A percentile compares a stretch with the other conserved stretches of the same genome.
phyloP scores from a whole-genome alignment of 1,284 basidiomycete species.

The Phylloporus sp. region DNA sequence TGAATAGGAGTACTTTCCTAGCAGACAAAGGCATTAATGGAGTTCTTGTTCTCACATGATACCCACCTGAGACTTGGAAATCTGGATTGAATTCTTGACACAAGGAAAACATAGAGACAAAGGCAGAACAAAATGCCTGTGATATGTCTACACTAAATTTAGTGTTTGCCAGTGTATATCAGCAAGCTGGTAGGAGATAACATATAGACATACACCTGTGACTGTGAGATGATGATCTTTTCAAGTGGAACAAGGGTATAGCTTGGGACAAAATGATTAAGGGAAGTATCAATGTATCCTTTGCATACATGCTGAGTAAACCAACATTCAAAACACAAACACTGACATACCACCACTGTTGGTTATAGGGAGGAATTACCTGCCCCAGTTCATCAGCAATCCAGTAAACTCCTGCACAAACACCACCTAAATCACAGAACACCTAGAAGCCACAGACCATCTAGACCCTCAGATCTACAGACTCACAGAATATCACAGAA shows the following conservation, averaged over 20 bases:
- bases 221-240: constrained; percentile 65
- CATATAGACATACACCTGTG: constrained; percentile 47
- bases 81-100: constrained; percentile 37
- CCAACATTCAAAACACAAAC: constrained; percentile 24
- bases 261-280: constrained; percentile 65
- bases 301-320: constrained; percentile 21
- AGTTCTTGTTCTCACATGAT: not conserved
- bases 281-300: constrained; percentile 45
- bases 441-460: no score
- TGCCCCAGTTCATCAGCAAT: constrained; percentile 58
- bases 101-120: constrained; percentile 51
- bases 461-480: no score
- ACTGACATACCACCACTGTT: constrained; percentile 44
- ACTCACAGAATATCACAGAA: no score
- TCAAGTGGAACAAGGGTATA: constrained; percentile 58
- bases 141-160: constrained; percentile 56
- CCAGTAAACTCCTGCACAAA: no score
- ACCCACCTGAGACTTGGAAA: constrained; percentile 46
- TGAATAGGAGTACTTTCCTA: constrained; percentile 41
- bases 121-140: constrained; percentile 61
- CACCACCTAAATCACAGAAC: no score
- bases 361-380: constrained; percentile 63
- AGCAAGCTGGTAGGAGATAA: constrained; percentile 8
- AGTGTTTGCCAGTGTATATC: constrained; percentile 44
- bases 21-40: constrained; percentile 6